Percentiles rank a stretch among this genome's conserved stretches.
These are phyloP conservation scores for Colletotrichum sp. DNA, from an alignment of 2,329 filamentous ascomycete genomes.

Conservation along the genomic window DNA sequence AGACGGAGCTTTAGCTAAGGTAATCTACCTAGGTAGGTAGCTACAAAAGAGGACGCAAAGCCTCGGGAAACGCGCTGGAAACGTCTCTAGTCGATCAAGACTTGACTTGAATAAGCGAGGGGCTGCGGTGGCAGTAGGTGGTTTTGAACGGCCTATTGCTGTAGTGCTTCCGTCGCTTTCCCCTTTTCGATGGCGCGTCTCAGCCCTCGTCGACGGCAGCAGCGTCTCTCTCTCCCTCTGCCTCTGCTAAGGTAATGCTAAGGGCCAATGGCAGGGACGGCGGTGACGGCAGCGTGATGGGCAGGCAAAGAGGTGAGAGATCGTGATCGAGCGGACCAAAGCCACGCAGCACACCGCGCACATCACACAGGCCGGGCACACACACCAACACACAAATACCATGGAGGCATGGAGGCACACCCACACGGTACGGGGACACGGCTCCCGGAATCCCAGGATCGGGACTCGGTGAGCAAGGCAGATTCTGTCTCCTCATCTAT, in stretches of 20 bases:
- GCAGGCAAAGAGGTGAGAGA: neutral
- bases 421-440: neutral
- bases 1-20: neutral
- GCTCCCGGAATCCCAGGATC: neutral
- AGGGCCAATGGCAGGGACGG: neutral
- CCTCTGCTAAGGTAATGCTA: neutral
- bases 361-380: neutral
- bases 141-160: neutral
- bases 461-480: neutral
- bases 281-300: neutral
- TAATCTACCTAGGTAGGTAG: neutral
- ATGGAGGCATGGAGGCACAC: neutral
- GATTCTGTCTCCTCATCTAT: neutral
- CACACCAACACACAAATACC: neutral
- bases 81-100: neutral
- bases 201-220: slow-evolving; percentile 1
- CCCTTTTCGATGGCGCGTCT: neutral
- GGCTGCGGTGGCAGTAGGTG: neutral
- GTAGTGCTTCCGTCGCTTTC: neutral
- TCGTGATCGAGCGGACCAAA: neutral
- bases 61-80: neutral
- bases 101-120: neutral
- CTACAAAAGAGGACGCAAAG: neutral
- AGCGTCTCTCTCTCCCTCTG: neutral
- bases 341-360: neutral